phyloP scores from a whole-genome alignment of 164 flowering plant genomes.

The Litsea cubeba region DNA sequence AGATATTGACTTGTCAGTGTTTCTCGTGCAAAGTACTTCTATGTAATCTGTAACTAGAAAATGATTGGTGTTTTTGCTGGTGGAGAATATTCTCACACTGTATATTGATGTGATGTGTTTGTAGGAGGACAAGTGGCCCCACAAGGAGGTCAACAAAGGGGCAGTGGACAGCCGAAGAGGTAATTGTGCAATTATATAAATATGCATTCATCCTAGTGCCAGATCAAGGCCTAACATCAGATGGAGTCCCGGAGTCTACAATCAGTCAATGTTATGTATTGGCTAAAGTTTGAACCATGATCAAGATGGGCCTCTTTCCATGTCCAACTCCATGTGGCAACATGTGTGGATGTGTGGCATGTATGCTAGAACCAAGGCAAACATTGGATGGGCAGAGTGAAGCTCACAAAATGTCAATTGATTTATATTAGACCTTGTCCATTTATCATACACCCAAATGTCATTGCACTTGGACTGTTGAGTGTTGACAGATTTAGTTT shows the following conservation, averaged over 20 bases:
- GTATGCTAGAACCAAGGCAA: too few relatives aligned
- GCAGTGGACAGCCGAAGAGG: slow-evolving; percentile 98
- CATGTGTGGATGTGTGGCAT: too few relatives aligned
- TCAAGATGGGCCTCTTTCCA: too few relatives aligned
- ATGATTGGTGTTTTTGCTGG: not conserved
- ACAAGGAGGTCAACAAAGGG: slow-evolving; percentile 97
- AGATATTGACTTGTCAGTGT: not conserved
- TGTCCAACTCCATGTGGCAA: too few relatives aligned
- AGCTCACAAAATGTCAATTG: too few relatives aligned
- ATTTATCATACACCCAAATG: too few relatives aligned
- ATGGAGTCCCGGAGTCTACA: not conserved
- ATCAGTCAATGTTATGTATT: too few relatives aligned
- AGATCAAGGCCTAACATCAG: not conserved
- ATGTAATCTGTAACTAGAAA: not conserved
- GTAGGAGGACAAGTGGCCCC: slow-evolving; percentile 96
- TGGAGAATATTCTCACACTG: not conserved
- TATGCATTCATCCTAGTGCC: not conserved
- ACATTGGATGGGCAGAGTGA: too few relatives aligned
- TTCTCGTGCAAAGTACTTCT: not conserved
- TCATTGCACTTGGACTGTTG: too few relatives aligned
- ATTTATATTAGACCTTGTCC: too few relatives aligned
- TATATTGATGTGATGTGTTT: slow-evolving; percentile 9
- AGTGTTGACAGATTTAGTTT: too few relatives aligned
- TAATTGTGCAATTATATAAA: slow-evolving; percentile 13
- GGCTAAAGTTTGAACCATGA: too few relatives aligned